Percentiles rank a stretch among this genome's conserved stretches.
Conservation (phyloP, 106 monocot species). For the Phalaenopsis aphrodite region DNA sequence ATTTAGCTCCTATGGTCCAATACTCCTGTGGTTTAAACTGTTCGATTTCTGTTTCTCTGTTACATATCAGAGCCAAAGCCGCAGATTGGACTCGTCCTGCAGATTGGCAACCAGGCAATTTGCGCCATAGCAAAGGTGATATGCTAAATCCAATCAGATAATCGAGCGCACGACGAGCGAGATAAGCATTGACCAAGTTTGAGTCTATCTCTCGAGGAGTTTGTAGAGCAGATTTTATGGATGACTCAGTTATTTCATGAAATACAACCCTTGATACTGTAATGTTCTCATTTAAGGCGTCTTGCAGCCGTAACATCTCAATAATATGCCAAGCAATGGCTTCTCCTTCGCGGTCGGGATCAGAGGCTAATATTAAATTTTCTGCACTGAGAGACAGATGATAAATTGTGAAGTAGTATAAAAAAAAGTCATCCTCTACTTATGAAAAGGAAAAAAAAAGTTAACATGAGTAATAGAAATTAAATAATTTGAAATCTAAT, state of each 20-base stretch:
- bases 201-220: conserved; percentile 66
- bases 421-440: conserved; percentile 1
- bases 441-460: neutral
- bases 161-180: conserved; percentile 89
- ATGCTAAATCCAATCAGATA: conserved; percentile 95
- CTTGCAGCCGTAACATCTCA: conserved; percentile 91
- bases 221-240: conserved; percentile 71
- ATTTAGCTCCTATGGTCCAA: conserved; percentile 66
- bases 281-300: conserved; percentile 59
- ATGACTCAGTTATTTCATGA: conserved; percentile 90
- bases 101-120: conserved; percentile 90
- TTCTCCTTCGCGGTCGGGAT: conserved; percentile 99
- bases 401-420: neutral
- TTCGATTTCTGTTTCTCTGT: conserved; percentile 85
- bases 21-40: conserved; percentile 75
- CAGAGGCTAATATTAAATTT: conserved; percentile 89
- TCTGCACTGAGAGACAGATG: conserved; percentile 45
- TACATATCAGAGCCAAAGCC: conserved; percentile 85
- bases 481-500: neutral
- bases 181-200: conserved; percentile 95
- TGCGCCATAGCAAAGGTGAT: conserved; percentile 92
- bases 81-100: conserved; percentile 98
- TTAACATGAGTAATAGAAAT: neutral
- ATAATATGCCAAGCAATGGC: conserved; percentile 98
- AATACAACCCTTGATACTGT: conserved; percentile 80